Conservation (phyloP, 129 eudicot genomes). For the Dittrichia graveolens region DNA sequence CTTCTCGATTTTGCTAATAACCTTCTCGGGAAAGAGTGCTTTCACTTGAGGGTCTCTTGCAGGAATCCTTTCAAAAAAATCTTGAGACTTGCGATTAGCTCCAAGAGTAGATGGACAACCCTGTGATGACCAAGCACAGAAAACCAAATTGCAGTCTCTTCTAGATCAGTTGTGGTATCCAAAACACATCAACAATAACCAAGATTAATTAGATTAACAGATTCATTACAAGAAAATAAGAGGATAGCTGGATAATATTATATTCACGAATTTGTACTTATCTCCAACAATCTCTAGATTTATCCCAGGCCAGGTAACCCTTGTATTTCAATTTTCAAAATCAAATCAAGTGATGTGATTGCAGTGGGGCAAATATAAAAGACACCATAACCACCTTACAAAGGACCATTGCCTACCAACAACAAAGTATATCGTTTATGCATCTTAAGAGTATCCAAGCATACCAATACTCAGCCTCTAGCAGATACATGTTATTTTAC, state of each 20-base stretch:
- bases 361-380: no score
- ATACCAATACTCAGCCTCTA: background rate
- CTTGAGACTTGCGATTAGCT: slow-evolving; percentile 86
- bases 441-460: slow-evolving; percentile 6
- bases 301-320: no score
- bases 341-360: no score
- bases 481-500: no score
- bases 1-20: slow-evolving; percentile 64
- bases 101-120: slow-evolving; percentile 98
- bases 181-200: background rate
- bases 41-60: slow-evolving; percentile 84
- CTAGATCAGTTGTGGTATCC: background rate
- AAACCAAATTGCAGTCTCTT: slow-evolving; percentile 14
- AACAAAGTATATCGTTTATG: no score
- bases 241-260: no score
- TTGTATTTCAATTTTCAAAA: no score
- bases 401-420: no score
- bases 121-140: slow-evolving; percentile 42
- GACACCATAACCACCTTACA: no score
- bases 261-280: no score
- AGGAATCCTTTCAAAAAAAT: slow-evolving; percentile 80
- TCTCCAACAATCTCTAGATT: no score
- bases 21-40: slow-evolving; percentile 73
- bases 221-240: background rate
- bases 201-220: background rate